Evolutionary conservation across 495 filamentous ascomycete species (phyloP), one percentile per base, ranked within the genome.

Genomic region (Corynascus novoguineensis): DNA sequence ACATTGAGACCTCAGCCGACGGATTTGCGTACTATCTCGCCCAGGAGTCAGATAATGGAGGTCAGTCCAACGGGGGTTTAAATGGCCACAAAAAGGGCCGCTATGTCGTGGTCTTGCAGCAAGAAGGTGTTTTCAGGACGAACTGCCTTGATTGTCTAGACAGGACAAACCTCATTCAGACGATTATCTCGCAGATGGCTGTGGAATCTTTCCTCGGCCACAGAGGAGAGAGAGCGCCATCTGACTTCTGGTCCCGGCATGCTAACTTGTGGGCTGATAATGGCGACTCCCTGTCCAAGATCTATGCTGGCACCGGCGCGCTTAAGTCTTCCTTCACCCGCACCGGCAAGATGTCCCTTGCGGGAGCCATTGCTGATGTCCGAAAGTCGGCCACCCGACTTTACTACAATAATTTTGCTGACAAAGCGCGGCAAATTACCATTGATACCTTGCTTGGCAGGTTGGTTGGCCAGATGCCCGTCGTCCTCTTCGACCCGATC

Each of bases 181-280:
- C 90, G 0, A 90, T 96, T 57, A 85, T 98, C 63, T 95, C 89
- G 46, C 85, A 86, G 57, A 89, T 97, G 89, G 89, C 90, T 10
- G 75, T 97, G 4, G 90, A 95, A 62, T 68, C 81, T 0, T 96
- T 95, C 58, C 71, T 96, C 3, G 64, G 73, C 7, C 88, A 92
- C 51, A 80, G 86, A 61, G 80, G 78, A 7, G 81, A 87, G 62
- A 72, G 61, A 50, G 81, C 88, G 2, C 77, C 76, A 31, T 78
- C 86, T 1, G 93, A 97, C 64, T 87, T 97, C 62, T 92, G 91
- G 83, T 83, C 88, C 68, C 78, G 90, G 32, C 93, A 98, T 72
- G 90, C 89, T 28, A 90, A 81, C 56, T 76, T 98, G 2, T 98
- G 93, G 93, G 93, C 93, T n/a, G 93, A 98, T 68, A 97, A 97